Base-by-base conservation (phyloP, 2,329 filamentous ascomycete genomes). In the Diaporthe destruens region DNA sequence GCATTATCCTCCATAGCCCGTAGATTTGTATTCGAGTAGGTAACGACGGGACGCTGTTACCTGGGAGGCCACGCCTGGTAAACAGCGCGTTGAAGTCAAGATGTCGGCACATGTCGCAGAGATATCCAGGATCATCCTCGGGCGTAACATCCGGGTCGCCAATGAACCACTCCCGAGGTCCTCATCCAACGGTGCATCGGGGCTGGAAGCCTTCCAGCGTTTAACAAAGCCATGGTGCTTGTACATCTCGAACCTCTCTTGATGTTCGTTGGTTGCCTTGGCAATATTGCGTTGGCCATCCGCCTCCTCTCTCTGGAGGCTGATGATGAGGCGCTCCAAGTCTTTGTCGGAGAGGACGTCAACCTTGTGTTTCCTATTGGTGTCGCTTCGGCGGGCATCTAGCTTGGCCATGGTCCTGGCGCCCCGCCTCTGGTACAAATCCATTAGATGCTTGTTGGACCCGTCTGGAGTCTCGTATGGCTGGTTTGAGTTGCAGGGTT, bases 141-240 rank as follows among this genome's bases (percentile, higher is more conserved):
- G 59, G 6, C 1, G 49, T 6, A 7, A 51, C 18, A 2, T 65
- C 29, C 1, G 44, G 44, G 20, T 65, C 6, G 18, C 3, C 23
- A 5, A 65, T 9, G 29, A 65, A 65, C 59, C 59, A 65, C 29
- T 65, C 59, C n/a, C n/a, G n/a, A n/a, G n/a, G n/a, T n/a, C n/a
- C 6, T 36, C 59, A 12, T 65, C 18, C 44, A 51, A 42, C 7
- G 42, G 59, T 49, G 44, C 59, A 2, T 51, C 29, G 20, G 59
- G 29, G 9, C 59, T 51, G 20, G 8, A 2, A 9, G 59, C 44
- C 11, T 36, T 2, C 44, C 44, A 65, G 1, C 1, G 5, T 7
- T 49, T 65, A 3, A 34, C 25, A 11, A 51, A 51, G 0, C 20
- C 1, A 12, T 51, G 29, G 16, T 51, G 42, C 42, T 65, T 65